A percentile compares a stretch with the other conserved stretches of the same genome.
phyloP scores from a whole-genome alignment of 31 red algal genomes.

The Bonnemaisonia californica region DNA sequence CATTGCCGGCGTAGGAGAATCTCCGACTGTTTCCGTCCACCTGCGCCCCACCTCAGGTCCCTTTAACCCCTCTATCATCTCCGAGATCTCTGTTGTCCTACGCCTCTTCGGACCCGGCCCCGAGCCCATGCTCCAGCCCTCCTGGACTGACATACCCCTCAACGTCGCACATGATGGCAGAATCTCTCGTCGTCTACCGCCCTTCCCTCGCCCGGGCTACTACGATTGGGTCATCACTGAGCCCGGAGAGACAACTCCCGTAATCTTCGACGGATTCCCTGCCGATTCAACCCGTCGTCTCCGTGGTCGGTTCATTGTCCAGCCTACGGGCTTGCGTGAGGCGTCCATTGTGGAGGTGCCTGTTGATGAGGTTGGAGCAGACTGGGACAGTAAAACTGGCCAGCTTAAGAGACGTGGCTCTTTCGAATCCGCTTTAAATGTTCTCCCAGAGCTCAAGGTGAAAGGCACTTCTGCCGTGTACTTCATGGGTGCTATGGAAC shows the following conservation, averaged over 20 bases:
- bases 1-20: slow-evolving; percentile 77
- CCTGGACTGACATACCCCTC: slow-evolving; percentile 63
- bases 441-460: slow-evolving; percentile 81
- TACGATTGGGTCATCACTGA: slow-evolving; percentile 96
- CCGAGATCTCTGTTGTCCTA: slow-evolving; percentile 29
- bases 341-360: slow-evolving; percentile 76
- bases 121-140: slow-evolving; percentile 50
- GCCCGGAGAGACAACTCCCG: slow-evolving; percentile 55
- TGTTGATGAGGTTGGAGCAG: slow-evolving; percentile 94
- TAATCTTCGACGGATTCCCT: slow-evolving; percentile 58
- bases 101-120: slow-evolving; percentile 70
- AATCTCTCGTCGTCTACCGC: slow-evolving; percentile 43
- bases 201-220: slow-evolving; percentile 84
- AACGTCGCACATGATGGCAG: slow-evolving; percentile 32
- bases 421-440: slow-evolving; percentile 80
- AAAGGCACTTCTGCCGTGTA: slow-evolving; percentile 80
- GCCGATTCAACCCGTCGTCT: slow-evolving; percentile 58
- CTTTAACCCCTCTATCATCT: slow-evolving; percentile 27
- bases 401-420: slow-evolving; percentile 71
- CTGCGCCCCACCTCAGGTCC: slow-evolving; percentile 16
- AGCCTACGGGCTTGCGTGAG: slow-evolving; percentile 77
- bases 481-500: slow-evolving; percentile 91
- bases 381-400: slow-evolving; percentile 89
- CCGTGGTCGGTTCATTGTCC: slow-evolving; percentile 91
- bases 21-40: slow-evolving; percentile 38